Evolutionary conservation across 2,329 filamentous ascomycete genomes (phyloP), one percentile per base, ranked within the genome.

Genomic region (Exophiala sp.): DNA sequence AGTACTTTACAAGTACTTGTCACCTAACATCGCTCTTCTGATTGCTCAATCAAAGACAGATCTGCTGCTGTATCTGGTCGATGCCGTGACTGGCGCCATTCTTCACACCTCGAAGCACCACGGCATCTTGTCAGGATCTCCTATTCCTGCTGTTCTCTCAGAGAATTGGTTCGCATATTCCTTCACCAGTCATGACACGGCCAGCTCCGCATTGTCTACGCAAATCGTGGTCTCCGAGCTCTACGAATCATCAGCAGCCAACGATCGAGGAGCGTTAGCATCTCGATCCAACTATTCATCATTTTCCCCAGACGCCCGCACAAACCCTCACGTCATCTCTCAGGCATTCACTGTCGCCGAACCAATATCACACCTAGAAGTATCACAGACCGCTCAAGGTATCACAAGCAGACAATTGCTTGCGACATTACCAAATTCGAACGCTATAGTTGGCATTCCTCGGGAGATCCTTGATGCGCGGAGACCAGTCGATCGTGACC

Each of bases 1-100:
- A n/a, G 94, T 99, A 44, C 82, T 92, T 59, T 99, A 99, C 82
- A 99, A 99, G 74, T 97, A 97, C 68, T 75, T 99, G 38, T 96
- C 95, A 73, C 84, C 89, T 0, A 96, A 95, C 71, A 81, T 89
- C 5, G 78, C 91, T 2, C 79, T 97, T 0, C 78, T 96, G 42
- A 88, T 88, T 1, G 79, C 88, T 1, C 73, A 85, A 2, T 79
- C 86, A 33, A 79, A 86, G 18, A 73, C 75, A 3, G 79, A 78
- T 1, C 82, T 90, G 6, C 85, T 84, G 0, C 78, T 95, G 59
- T 91, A 92, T 65, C 78, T 97, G 9, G 70, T 99, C 11, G 91
- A 99, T 67, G 88, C 88, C 2, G 80, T 95, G 5, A 95, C 91
- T 9, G 94, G 94, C 21, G 81, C 88, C 57, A 72, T 96, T 16